Percentiles rank a stretch among this genome's conserved stretches.
Evolutionary conservation across 2,329 filamentous ascomycete species (phyloP).

Genomic region (Neurospora sp.): DNA sequence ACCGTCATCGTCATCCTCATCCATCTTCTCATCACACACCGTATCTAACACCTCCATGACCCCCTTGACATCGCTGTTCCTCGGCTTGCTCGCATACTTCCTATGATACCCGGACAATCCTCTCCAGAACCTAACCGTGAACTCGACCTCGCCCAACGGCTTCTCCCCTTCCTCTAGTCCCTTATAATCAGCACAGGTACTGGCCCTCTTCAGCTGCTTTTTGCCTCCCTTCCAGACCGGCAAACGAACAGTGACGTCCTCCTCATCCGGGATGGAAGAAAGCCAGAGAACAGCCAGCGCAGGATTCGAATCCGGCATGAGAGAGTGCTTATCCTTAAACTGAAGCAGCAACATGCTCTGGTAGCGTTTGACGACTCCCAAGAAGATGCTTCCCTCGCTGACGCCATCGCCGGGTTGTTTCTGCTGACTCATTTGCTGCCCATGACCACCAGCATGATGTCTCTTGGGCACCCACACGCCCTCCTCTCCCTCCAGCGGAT

Average conservation of each 20-base stretch:
- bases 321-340: slow-evolving; percentile 43
- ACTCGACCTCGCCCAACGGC: slow-evolving; percentile 44
- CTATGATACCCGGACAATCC: slow-evolving; percentile 52
- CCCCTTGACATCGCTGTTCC: slow-evolving; percentile 42
- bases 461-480: slow-evolving; percentile 45
- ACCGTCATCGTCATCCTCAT: slow-evolving; percentile 14
- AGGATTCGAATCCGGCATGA: slow-evolving; percentile 42
- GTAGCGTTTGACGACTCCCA: slow-evolving; percentile 54
- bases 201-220: slow-evolving; percentile 29
- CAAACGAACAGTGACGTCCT: slow-evolving; percentile 47
- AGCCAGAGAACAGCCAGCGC: slow-evolving; percentile 60
- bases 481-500: slow-evolving; percentile 28
- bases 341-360: slow-evolving; percentile 43
- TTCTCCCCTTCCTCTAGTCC: slow-evolving; percentile 44
- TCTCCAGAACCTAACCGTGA: slow-evolving; percentile 49
- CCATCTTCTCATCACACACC: slow-evolving; percentile 45
- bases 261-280: slow-evolving; percentile 58
- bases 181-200: slow-evolving; percentile 24
- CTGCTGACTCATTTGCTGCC: background rate
- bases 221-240: slow-evolving; percentile 59
- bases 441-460: slow-evolving; percentile 12
- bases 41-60: slow-evolving; percentile 57
- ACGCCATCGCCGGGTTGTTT: background rate
- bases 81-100: slow-evolving; percentile 37
- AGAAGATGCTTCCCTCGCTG: slow-evolving; percentile 31